Evolutionary conservation across 345 rosid species (phyloP).

Genomic region (Ceriops zippeliana): DNA sequence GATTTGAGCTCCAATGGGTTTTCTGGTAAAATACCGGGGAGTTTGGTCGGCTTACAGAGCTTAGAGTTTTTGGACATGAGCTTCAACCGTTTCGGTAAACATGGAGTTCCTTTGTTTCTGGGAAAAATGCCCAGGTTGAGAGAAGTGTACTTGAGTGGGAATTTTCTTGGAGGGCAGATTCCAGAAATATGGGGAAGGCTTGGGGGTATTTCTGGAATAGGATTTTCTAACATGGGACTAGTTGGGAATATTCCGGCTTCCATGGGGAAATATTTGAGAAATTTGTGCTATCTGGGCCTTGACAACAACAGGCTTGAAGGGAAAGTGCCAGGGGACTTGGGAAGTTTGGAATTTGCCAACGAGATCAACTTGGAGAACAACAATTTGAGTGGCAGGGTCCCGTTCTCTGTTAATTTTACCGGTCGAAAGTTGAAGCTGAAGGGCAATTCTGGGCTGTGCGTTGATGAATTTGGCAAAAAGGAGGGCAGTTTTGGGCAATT

Average conservation of each 20-base stretch:
- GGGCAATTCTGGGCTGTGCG: slow-evolving; percentile 45
- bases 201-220: slow-evolving; percentile 46
- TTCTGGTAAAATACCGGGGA: slow-evolving; percentile 46
- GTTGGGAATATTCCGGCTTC: slow-evolving; percentile 55
- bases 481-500: slow-evolving; percentile 17
- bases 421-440: slow-evolving; percentile 48
- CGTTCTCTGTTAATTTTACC: slow-evolving; percentile 42
- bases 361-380: slow-evolving; percentile 71
- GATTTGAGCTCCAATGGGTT: slow-evolving; percentile 50
- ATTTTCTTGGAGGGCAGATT: slow-evolving; percentile 48
- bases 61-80: slow-evolving; percentile 58
- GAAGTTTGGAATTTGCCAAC: slow-evolving; percentile 26
- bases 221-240: slow-evolving; percentile 50
- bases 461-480: slow-evolving; percentile 22
- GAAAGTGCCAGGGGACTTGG: slow-evolving; percentile 47
- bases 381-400: slow-evolving; percentile 52
- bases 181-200: slow-evolving; percentile 60
- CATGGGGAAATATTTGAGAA: slow-evolving; percentile 41
- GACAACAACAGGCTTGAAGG: slow-evolving; percentile 62
- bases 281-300: slow-evolving; percentile 43
- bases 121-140: slow-evolving; percentile 39
- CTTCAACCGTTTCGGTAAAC: slow-evolving; percentile 47
- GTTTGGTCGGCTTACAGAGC: slow-evolving; percentile 35
- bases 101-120: slow-evolving; percentile 49
- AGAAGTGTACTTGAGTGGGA: slow-evolving; percentile 62